phyloP scores from a whole-genome alignment of 2,329 filamentous ascomycete species.

The Diaporthe sp. region DNA sequence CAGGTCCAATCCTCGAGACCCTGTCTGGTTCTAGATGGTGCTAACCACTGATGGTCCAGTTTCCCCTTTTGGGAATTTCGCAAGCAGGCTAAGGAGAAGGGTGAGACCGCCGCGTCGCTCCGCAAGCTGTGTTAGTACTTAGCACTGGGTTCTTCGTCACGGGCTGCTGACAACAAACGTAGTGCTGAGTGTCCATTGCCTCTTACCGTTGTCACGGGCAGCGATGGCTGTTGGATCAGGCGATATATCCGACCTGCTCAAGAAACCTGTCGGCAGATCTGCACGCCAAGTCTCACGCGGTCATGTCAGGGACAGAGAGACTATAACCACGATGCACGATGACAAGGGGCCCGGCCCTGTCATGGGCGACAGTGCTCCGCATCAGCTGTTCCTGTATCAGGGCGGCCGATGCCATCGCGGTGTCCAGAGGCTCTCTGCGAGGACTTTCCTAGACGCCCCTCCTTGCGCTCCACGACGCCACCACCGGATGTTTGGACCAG shows the following conservation, averaged over 20 bases:
- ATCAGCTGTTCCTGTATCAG: not conserved
- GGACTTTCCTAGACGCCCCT: too few relatives aligned
- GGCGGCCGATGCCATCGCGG: not conserved
- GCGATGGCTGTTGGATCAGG: not conserved
- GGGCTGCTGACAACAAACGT: not conserved
- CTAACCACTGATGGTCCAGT: not conserved
- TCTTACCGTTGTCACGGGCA: not conserved
- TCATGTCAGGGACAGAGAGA: conserved; percentile 1
- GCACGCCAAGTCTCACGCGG: not conserved
- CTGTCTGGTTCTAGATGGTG: not conserved
- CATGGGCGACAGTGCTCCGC: not conserved
- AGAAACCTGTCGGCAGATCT: not conserved
- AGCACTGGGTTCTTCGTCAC: not conserved
- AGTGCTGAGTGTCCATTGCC: not conserved
- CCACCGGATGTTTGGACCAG: not conserved
- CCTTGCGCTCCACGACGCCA: not conserved
- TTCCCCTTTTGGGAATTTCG: not conserved
- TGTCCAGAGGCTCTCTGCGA: not conserved
- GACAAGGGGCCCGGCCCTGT: not conserved
- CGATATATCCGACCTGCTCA: not conserved
- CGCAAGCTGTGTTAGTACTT: too few relatives aligned
- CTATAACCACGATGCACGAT: not conserved
- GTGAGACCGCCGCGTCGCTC: not conserved
- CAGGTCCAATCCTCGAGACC: too few relatives aligned
- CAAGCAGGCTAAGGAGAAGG: not conserved